A percentile compares a stretch with the other conserved stretches of the same genome.
Evolutionary conservation across 1,139 yeast species (phyloP).

Genomic region (Yamadazyma diospyri): DNA sequence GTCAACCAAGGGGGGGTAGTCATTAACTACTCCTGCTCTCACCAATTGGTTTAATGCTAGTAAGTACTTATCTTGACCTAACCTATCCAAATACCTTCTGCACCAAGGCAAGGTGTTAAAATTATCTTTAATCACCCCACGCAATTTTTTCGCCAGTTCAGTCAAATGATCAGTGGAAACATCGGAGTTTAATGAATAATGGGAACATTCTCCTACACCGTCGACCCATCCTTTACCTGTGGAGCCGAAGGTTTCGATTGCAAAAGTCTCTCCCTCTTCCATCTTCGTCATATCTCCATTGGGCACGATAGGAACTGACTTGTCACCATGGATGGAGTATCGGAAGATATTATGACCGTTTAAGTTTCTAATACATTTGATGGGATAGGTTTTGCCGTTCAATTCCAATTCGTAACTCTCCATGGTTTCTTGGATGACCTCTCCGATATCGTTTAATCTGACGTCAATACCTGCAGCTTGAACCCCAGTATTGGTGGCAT

Average conservation of each 20-base stretch:
- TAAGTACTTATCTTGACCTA: conserved; percentile 89
- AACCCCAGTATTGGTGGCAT: conserved; percentile 92
- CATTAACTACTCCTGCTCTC: conserved; percentile 81
- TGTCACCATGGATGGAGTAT: conserved; percentile 87
- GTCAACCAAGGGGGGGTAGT: conserved; percentile 95
- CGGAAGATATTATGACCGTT: conserved; percentile 92
- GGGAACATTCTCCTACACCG: conserved; percentile 89
- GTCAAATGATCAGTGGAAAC: conserved; percentile 43
- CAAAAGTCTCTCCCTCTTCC: conserved; percentile 99
- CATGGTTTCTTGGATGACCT: conserved; percentile 94
- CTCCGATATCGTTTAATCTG: conserved; percentile 92
- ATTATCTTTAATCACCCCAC: conserved; percentile 66
- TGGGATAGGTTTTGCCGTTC: conserved; percentile 79
- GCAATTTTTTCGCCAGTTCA: conserved; percentile 63
- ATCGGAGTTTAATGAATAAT: conserved; percentile 67
- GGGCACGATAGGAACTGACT: conserved; percentile 92
- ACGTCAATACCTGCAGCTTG: conserved; percentile 95
- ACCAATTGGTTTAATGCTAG: conserved; percentile 87
- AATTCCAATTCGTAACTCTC: conserved; percentile 92
- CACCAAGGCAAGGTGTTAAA: conserved; percentile 97
- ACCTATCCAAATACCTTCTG: conserved; percentile 85
- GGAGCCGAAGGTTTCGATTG: conserved; percentile 96
- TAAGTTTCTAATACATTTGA: conserved; percentile 85
- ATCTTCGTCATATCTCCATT: conserved; percentile 92
- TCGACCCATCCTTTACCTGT: conserved; percentile 93